Evolutionary conservation across 495 filamentous ascomycete species (phyloP).

Genomic region (Mytilinidion resinicola): DNA sequence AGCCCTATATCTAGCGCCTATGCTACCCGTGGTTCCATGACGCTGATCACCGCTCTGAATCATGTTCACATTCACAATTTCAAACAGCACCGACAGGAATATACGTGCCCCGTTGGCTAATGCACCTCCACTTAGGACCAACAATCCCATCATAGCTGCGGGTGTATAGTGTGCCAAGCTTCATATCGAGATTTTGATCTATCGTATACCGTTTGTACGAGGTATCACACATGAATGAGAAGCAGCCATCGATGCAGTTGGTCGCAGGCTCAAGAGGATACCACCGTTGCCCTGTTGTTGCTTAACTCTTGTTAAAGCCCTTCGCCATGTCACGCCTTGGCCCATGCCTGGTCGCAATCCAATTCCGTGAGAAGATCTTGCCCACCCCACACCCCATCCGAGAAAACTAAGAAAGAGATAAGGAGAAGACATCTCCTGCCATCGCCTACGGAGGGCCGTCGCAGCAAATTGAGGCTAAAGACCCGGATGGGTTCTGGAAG

Average conservation of each 20-base stretch:
- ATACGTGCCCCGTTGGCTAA: no score
- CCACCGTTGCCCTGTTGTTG: not conserved
- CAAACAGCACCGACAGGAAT: no score
- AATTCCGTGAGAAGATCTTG: not conserved
- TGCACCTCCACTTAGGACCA: no score
- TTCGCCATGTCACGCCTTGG: conserved; percentile 9
- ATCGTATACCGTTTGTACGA: no score
- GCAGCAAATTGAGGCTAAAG: conserved; percentile 1
- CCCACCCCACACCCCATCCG: conserved; percentile 5
- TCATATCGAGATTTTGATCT: no score
- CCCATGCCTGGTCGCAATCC: conserved; percentile 2
- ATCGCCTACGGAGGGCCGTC: not conserved
- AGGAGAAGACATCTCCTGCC: not conserved
- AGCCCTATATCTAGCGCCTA: not conserved
- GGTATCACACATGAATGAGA: not conserved
- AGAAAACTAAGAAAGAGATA: not conserved
- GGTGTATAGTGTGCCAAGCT: no score
- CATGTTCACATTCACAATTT: no score
- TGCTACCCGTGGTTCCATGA: no score
- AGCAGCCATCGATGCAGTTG: not conserved
- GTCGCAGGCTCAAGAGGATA: not conserved
- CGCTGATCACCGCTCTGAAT: no score
- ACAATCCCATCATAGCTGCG: no score
- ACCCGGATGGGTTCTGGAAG: not conserved
- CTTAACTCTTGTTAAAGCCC: not conserved